Percentiles rank a stretch among this genome's conserved stretches.
phyloP scores from a whole-genome alignment of 192 early-diverging fungal species.

The Gaertneriomyces semiglobifer region DNA sequence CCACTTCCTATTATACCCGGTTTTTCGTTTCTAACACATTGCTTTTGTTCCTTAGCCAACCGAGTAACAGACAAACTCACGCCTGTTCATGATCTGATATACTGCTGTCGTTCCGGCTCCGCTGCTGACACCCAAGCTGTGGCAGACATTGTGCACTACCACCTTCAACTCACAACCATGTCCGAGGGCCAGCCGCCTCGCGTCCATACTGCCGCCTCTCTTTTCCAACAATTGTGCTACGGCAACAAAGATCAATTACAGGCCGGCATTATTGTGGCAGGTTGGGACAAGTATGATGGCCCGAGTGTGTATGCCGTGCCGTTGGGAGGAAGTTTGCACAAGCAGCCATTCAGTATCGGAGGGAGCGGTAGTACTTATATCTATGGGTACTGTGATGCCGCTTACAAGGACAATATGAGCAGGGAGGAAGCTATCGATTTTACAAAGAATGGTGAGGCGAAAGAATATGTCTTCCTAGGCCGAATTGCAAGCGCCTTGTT shows the following conservation, averaged over 20 bases:
- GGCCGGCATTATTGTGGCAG: conserved; percentile 96
- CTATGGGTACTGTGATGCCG: conserved; percentile 96
- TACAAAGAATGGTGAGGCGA: conserved; percentile 81
- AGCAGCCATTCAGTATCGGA: conserved; percentile 88
- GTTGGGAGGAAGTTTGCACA: conserved; percentile 88
- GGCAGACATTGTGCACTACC: conserved; percentile 95
- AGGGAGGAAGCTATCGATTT: conserved; percentile 85
- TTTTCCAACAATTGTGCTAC: conserved; percentile 95
- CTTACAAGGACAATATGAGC: conserved; percentile 75
- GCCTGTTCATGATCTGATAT: conserved; percentile 89
- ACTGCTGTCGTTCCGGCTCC: conserved; percentile 95
- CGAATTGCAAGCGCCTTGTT: no score
- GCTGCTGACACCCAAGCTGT: conserved; percentile 99
- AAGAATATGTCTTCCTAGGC: not conserved
- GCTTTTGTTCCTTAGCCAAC: conserved; percentile 56
- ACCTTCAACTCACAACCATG: conserved; percentile 81
- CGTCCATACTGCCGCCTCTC: conserved; percentile 78
- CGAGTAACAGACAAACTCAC: conserved; percentile 98
- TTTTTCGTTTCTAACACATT: not conserved
- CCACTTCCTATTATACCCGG: not conserved
- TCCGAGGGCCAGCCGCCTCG: conserved; percentile 80
- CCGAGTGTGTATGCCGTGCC: conserved; percentile 86
- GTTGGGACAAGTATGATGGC: conserved; percentile 91
- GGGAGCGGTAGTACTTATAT: conserved; percentile 96
- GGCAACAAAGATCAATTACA: conserved; percentile 82